Evolutionary conservation across 371 early-diverging fungal species (phyloP).

Genomic region (Entomophthora muscae): DNA sequence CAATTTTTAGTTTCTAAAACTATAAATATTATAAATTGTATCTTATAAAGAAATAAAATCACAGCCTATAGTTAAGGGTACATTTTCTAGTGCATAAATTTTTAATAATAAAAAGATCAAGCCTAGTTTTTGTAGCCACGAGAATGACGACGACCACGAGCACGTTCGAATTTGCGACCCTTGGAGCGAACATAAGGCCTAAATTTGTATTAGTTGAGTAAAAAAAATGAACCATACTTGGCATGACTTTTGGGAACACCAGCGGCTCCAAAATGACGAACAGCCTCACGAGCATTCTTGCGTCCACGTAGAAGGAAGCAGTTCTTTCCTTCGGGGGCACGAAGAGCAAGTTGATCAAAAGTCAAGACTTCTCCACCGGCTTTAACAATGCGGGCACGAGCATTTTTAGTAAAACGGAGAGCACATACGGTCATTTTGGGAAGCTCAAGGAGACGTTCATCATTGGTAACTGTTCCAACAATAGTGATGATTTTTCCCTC

Average conservation of each 20-base stretch:
- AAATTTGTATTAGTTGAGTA: slow-evolving; percentile 15
- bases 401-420: slow-evolving; percentile 85
- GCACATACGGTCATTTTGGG: slow-evolving; percentile 94
- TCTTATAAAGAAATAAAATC: too few species aligned
- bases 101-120: neutral
- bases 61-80: too few species aligned
- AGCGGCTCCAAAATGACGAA: slow-evolving; percentile 86
- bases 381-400: slow-evolving; percentile 91
- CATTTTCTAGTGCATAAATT: too few species aligned
- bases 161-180: slow-evolving; percentile 98
- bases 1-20: too few species aligned
- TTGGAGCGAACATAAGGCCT: slow-evolving; percentile 93
- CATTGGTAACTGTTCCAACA: slow-evolving; percentile 93
- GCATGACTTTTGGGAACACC: slow-evolving; percentile 67
- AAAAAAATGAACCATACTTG: slow-evolving; percentile 26
- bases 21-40: too few species aligned
- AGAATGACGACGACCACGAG: slow-evolving; percentile 96
- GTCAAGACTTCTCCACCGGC: slow-evolving; percentile 97
- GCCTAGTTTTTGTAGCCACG: slow-evolving; percentile 78
- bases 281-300: slow-evolving; percentile 82
- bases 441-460: slow-evolving; percentile 77
- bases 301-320: slow-evolving; percentile 88
- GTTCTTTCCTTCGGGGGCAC: slow-evolving; percentile 92
- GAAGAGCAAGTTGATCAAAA: slow-evolving; percentile 94
- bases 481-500: slow-evolving; percentile 75